A percentile compares a stretch with the other conserved stretches of the same genome.
These are phyloP conservation scores for Fusarium nygamai DNA, from an alignment of 2,329 filamentous ascomycete species.

Conservation along the genomic window DNA sequence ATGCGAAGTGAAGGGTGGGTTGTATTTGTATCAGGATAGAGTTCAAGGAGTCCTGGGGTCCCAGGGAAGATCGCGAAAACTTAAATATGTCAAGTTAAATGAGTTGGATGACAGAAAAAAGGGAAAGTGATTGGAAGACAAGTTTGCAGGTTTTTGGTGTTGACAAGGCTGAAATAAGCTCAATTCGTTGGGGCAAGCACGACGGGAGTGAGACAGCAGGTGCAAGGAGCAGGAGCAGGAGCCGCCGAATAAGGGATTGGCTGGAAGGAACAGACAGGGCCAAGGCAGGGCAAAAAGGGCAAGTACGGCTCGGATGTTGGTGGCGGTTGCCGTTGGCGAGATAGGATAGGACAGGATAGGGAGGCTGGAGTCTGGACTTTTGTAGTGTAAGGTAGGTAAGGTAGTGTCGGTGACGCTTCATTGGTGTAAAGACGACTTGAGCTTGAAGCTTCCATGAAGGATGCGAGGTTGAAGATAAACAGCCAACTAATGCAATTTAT, in stretches of 20 bases:
- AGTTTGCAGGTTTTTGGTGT: slow-evolving; percentile 19
- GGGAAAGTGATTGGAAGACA: not conserved
- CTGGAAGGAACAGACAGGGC: slow-evolving; percentile 4
- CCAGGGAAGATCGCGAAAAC: not conserved
- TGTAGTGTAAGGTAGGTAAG: not conserved
- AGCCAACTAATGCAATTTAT: slow-evolving; percentile 10
- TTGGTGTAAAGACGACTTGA: slow-evolving; percentile 22
- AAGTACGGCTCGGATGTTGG: slow-evolving; percentile 6
- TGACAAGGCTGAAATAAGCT: slow-evolving; percentile 42
- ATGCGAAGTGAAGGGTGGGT: slow-evolving; percentile 1
- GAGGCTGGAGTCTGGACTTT: not conserved
- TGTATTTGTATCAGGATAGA: not conserved
- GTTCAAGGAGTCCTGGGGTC: not conserved
- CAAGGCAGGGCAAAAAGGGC: slow-evolving; percentile 1
- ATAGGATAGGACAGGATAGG: not conserved
- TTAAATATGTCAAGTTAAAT: not conserved
- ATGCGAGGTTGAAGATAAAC: slow-evolving; percentile 34
- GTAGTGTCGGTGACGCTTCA: slow-evolving; percentile 12
- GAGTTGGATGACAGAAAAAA: not conserved
- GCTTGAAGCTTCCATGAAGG: slow-evolving; percentile 1
- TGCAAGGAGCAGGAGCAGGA: not conserved
- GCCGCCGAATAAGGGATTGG: slow-evolving; percentile 23
- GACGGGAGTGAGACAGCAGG: slow-evolving; percentile 4
- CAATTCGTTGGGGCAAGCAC: slow-evolving; percentile 16
- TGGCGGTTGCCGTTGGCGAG: slow-evolving; percentile 24